These are phyloP conservation scores for Cercophora samala DNA, from an alignment of 495 filamentous ascomycete species.

Conservation along the genomic window DNA sequence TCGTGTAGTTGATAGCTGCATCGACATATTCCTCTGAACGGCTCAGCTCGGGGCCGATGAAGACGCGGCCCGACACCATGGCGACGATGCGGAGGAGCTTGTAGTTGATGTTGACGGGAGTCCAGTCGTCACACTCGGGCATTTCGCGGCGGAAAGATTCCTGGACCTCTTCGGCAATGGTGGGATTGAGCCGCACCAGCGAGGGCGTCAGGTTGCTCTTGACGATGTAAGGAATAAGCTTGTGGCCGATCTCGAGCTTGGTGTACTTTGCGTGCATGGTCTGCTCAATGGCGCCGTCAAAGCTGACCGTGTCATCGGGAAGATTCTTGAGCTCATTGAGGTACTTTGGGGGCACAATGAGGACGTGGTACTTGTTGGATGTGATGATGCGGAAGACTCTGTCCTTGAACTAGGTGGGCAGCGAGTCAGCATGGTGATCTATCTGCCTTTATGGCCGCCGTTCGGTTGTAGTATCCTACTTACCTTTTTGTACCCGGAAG, in stretches of 20 bases:
- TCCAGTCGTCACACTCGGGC: conserved; percentile 42
- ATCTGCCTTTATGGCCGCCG: neutral
- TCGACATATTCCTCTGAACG: conserved; percentile 56
- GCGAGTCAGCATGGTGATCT: neutral
- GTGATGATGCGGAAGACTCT: conserved; percentile 35
- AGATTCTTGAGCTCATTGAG: conserved; percentile 37
- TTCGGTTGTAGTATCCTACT: neutral
- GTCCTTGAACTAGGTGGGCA: conserved; percentile 32
- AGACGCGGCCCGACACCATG: conserved; percentile 55
- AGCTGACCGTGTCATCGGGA: conserved; percentile 38
- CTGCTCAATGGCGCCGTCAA: conserved; percentile 32
- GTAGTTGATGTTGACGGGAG: conserved; percentile 36
- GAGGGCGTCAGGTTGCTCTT: conserved; percentile 30
- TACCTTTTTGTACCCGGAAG: conserved; percentile 36
- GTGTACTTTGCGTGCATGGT: conserved; percentile 31
- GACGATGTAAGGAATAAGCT: conserved; percentile 24
- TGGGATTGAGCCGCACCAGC: conserved; percentile 27
- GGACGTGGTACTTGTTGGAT: conserved; percentile 24
- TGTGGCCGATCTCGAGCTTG: conserved; percentile 16
- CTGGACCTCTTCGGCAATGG: conserved; percentile 29
- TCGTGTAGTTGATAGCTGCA: conserved; percentile 55
- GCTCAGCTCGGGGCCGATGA: conserved; percentile 54
- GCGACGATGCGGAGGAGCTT: conserved; percentile 50
- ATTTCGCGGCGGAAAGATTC: conserved; percentile 27
- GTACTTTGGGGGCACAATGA: conserved; percentile 36